phyloP scores from a whole-genome alignment of 2,329 filamentous ascomycete species.

The Apiospora saccharicola region DNA sequence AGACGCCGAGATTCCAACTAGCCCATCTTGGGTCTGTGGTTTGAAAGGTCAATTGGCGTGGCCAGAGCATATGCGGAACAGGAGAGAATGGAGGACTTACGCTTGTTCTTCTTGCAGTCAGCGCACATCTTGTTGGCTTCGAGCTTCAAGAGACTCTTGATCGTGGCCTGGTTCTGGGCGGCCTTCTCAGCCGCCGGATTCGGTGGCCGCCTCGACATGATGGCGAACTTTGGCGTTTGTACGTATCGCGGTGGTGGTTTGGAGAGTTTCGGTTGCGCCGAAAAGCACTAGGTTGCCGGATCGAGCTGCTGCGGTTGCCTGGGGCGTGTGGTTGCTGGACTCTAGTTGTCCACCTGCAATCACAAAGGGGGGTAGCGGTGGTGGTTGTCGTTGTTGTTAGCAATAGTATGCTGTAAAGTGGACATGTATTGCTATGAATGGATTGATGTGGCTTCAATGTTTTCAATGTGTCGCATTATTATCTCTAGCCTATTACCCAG shows the following conservation, averaged over 20 bases:
- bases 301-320: not conserved
- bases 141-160: slow-evolving; percentile 94
- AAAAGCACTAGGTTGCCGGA: not conserved
- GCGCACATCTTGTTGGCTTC: slow-evolving; percentile 96
- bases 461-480: slow-evolving; percentile 8
- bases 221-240: slow-evolving; percentile 30
- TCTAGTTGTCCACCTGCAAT: not conserved
- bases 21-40: slow-evolving; percentile 92
- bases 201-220: slow-evolving; percentile 80
- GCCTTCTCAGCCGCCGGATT: slow-evolving; percentile 86
- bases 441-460: slow-evolving; percentile 22
- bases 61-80: not conserved
- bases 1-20: slow-evolving; percentile 97
- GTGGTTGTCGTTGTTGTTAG: not conserved
- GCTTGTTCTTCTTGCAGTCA: slow-evolving; percentile 99
- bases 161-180: slow-evolving; percentile 90
- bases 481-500: not conserved
- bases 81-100: slow-evolving; percentile 57
- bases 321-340: not conserved
- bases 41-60: slow-evolving; percentile 23
- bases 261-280: not conserved
- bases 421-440: not conserved
- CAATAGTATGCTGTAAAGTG: slow-evolving; percentile 3
- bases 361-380: not conserved
- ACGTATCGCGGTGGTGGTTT: not conserved